Base-by-base conservation (phyloP, 2,329 filamentous ascomycete genomes). In the Pseudogymnoascus destructans region DNA sequence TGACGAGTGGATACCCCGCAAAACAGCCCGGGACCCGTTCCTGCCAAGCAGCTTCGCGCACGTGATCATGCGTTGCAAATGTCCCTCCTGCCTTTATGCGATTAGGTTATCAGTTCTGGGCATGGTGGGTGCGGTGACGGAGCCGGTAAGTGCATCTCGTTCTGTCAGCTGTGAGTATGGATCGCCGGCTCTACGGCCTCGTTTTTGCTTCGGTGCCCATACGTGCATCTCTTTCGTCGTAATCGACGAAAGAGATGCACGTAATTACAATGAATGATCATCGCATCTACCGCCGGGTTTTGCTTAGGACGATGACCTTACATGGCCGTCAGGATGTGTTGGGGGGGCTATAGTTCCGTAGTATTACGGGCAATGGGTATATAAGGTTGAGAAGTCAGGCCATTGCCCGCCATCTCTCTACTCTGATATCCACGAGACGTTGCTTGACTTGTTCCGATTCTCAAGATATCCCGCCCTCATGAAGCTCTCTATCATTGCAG, bases 21-120 rank as follows among this genome's bases (percentile, higher is more conserved):
- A 52, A 30, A 19, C n/a, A 30, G 10, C 25, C 9, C 25, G 25
- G 19, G 46, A 17, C 25, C 46, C 25, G 46, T 52, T n/a, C 46
- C 25, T 52, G 46, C 46, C 46, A 52, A 52, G 46, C 46, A 49
- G 46, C 46, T 5, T 19, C 25, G 9, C 25, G 46, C 46, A 52
- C 25, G 46, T 25, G n/a, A 52, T 30, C 25, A 13, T 17, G 46
- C 46, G 46, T 17, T 32, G 25, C n/a, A 52, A 52, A 52, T 10
- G 46, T 30, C 13, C 25, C 46, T 52, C 46, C 46, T 52, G 46
- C 46, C 46, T 52, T 49, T 52, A 52, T 52, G 46, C 46, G 46
- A 52, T 52, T 52, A 52, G 46, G 46, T 32, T 52, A 52, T 52
- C 46, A 52, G 46, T 52, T 52, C 46, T 30, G 25, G 46, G 46